A percentile compares a stretch with the other conserved stretches of the same genome.
phyloP scores from a whole-genome alignment of 305 asterid genomes.

The Fraxinus velutina region DNA sequence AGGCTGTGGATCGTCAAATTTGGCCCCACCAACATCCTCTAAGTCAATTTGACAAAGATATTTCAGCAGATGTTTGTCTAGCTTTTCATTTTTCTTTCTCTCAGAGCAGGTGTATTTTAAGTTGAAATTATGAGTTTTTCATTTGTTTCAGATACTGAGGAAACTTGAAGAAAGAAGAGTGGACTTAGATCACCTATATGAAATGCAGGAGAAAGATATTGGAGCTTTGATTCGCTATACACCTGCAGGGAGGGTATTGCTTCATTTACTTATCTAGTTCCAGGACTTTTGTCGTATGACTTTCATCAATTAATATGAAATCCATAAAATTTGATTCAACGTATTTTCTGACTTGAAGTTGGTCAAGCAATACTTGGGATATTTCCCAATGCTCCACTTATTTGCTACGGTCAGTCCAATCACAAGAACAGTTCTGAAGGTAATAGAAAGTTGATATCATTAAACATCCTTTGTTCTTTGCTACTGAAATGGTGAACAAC shows the following conservation, averaged over 20 bases:
- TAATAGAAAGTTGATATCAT: conserved; percentile 33
- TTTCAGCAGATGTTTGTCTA: conserved; percentile 65
- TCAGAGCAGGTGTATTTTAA: background rate
- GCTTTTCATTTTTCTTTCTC: conserved; percentile 16
- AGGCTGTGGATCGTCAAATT: conserved; percentile 95
- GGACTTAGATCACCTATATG: conserved; percentile 79
- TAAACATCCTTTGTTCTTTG: conserved; percentile 18
- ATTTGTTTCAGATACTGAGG: conserved; percentile 65
- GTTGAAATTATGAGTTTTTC: conserved; percentile 12
- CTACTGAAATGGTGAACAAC: conserved; percentile 16
- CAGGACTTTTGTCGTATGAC: conserved; percentile 9
- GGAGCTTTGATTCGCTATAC: conserved; percentile 94
- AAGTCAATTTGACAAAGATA: conserved; percentile 86
- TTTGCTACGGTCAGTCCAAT: conserved; percentile 95
- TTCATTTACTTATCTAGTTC: conserved; percentile 24
- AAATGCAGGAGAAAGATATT: conserved; percentile 86
- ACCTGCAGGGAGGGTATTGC: conserved; percentile 91
- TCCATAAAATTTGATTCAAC: conserved; percentile 23
- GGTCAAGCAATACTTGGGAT: conserved; percentile 81
- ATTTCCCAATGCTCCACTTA: conserved; percentile 80
- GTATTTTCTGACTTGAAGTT: conserved; percentile 46
- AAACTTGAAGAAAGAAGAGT: conserved; percentile 85
- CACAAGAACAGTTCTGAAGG: conserved; percentile 97
- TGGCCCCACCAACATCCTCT: conserved; percentile 99
- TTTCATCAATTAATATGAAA: conserved; percentile 11